Evolutionary conservation across 345 rosid genomes (phyloP).

Genomic region (Camelina hispida): DNA sequence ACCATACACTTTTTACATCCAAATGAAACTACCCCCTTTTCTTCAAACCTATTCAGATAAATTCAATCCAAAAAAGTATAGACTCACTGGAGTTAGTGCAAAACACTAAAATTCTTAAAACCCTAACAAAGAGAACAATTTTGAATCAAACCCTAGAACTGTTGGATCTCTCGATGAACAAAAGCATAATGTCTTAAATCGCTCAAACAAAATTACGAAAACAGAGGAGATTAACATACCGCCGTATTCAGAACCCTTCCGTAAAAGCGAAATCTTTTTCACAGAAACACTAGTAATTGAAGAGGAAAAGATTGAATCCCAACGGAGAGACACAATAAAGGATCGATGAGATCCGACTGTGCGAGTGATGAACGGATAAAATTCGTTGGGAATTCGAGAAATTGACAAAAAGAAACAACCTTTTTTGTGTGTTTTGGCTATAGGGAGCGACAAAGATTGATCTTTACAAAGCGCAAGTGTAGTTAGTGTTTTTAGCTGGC

Average conservation of each 20-base stretch:
- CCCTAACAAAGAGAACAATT: neutral
- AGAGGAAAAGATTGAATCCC: constrained; percentile 9
- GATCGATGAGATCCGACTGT: constrained; percentile 17
- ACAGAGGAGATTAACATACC: constrained; percentile 27
- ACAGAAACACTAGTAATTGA: neutral
- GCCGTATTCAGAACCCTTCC: constrained; percentile 4
- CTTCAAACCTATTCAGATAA: neutral
- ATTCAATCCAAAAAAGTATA: neutral
- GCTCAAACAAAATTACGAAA: neutral
- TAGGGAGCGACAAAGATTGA: constrained; percentile 22
- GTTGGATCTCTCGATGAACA: constrained; percentile 16
- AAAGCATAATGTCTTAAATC: neutral
- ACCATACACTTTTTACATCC: constrained; percentile 27
- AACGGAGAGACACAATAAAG: constrained; percentile 7
- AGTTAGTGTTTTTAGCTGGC: constrained; percentile 26
- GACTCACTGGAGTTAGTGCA: neutral
- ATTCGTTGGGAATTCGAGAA: constrained; percentile 4
- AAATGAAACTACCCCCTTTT: constrained; percentile 12
- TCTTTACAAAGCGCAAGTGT: neutral
- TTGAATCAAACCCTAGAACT: constrained; percentile 29
- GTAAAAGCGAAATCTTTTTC: neutral
- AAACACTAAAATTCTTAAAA: neutral
- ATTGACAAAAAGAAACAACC: neutral
- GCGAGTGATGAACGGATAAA: constrained; percentile 15
- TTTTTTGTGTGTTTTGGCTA: neutral